Evolutionary conservation across 2,329 filamentous ascomycete genomes (phyloP).

Genomic region (Helminthosporium solani): DNA sequence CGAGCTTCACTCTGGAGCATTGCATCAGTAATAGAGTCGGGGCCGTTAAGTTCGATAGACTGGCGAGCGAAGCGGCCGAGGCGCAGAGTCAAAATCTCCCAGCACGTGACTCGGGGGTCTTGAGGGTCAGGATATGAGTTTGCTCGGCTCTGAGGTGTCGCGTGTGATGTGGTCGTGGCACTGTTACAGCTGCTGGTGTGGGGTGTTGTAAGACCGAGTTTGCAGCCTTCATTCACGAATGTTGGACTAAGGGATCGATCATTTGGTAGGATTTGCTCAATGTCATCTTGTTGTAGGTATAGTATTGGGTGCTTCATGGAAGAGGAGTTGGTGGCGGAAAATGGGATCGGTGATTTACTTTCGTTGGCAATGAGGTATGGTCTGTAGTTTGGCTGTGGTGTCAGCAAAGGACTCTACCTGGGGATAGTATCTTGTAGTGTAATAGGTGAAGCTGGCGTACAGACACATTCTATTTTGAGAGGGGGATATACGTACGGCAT

Average conservation of each 20-base stretch:
- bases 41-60: constrained; percentile 38
- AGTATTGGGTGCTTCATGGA: constrained; percentile 22
- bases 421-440: neutral
- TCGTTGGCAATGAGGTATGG: constrained; percentile 54
- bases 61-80: constrained; percentile 49
- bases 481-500: constrained; percentile 42
- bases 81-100: constrained; percentile 52
- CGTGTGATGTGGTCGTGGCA: constrained; percentile 17
- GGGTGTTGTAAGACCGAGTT: neutral
- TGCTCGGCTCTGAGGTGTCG: constrained; percentile 14
- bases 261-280: constrained; percentile 32
- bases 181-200: constrained; percentile 8
- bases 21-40: constrained; percentile 47
- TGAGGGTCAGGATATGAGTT: constrained; percentile 13
- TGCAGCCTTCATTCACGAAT: neutral
- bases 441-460: neutral
- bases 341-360: constrained; percentile 48
- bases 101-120: constrained; percentile 45
- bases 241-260: neutral
- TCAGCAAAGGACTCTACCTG: too few relatives aligned
- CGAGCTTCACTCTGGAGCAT: constrained; percentile 52
- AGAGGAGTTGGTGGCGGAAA: constrained; percentile 45
- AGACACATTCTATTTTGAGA: neutral
- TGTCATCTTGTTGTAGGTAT: constrained; percentile 14
- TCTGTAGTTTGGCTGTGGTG: neutral